These are phyloP conservation scores for Rheum nobile DNA, from an alignment of 148 eudicot species.

Conservation along the genomic window DNA sequence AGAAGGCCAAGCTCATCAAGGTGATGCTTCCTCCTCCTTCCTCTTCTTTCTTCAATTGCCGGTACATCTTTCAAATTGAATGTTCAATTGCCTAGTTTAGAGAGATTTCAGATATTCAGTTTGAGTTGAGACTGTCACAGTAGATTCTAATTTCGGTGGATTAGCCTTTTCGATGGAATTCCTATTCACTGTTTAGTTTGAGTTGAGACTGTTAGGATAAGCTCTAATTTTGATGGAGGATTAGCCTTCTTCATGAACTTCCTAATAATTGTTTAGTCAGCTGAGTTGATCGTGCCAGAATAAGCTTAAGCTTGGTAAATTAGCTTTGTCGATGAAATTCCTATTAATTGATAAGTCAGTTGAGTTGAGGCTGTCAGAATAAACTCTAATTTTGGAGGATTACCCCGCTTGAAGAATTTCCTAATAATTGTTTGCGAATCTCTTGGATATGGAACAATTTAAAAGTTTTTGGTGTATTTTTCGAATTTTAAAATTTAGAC, in stretches of 20 bases:
- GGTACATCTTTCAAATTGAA: neutral
- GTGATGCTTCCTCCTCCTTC: conserved; percentile 17
- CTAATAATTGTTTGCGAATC: neutral
- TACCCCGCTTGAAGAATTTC: neutral
- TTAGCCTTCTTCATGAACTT: neutral
- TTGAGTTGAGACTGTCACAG: neutral
- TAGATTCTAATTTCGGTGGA: no score
- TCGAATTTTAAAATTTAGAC: neutral
- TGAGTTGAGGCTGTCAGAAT: no score
- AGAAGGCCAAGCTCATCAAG: conserved; percentile 66
- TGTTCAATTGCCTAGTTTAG: neutral
- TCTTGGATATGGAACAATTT: neutral
- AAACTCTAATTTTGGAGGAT: neutral
- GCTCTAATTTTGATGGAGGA: neutral
- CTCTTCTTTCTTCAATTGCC: neutral
- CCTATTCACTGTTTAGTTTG: neutral
- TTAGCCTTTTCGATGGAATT: no score
- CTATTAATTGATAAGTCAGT: no score
- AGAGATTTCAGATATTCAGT: neutral
- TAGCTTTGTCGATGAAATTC: no score
- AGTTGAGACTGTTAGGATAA: neutral
- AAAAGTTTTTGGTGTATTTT: neutral
- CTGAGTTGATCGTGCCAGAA: neutral
- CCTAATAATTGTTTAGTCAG: neutral
- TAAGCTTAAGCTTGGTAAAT: neutral